A percentile compares a stretch with the other conserved stretches of the same genome.
Conservation (phyloP, 179 eudicot species). For the Drosera spatulata region DNA sequence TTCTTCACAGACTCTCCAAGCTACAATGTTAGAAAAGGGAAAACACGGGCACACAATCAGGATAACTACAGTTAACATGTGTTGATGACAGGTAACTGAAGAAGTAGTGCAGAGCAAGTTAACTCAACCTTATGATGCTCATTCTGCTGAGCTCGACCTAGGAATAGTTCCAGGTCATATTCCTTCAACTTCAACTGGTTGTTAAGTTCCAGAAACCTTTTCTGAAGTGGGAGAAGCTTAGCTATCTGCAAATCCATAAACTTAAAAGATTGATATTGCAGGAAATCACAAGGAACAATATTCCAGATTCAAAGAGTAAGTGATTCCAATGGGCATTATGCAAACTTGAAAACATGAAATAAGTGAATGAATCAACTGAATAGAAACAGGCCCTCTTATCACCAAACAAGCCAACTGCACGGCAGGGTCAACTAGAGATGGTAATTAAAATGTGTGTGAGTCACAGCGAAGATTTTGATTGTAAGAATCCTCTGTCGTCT, state of each 20-base stretch:
- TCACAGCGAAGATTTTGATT: no score
- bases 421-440: no score
- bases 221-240: conserved; percentile 73
- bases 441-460: no score
- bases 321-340: no score
- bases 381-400: no score
- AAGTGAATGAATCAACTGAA: no score
- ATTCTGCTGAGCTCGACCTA: conserved; percentile 82
- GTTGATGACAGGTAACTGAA: neutral
- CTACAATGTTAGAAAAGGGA: conserved; percentile 21
- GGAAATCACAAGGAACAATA: no score
- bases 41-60: neutral
- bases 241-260: conserved; percentile 38
- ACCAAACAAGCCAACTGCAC: no score
- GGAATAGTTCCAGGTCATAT: conserved; percentile 73
- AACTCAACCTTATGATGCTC: conserved; percentile 86
- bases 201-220: conserved; percentile 60
- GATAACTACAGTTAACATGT: neutral
- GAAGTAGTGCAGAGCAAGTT: neutral
- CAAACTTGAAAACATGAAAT: no score
- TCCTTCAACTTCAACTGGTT: conserved; percentile 74
- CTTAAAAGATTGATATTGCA: neutral
- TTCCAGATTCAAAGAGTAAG: no score
- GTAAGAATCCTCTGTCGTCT: no score
- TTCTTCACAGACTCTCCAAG: conserved; percentile 72